These are phyloP conservation scores for Acanthamoeba culbertsoni DNA, from an alignment of 208 protist species.

Conservation along the genomic window DNA sequence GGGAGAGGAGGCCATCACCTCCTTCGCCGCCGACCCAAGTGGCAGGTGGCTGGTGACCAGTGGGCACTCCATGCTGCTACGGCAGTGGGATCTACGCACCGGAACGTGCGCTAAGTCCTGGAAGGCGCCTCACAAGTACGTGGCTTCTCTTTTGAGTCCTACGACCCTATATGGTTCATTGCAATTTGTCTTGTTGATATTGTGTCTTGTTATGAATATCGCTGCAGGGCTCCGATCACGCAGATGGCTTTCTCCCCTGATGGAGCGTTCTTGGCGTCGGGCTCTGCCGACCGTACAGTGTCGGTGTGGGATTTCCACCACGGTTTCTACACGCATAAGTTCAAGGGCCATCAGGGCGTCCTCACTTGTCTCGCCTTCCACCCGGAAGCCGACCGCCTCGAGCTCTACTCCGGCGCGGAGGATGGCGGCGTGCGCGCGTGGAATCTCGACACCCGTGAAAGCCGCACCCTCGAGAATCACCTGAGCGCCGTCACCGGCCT, in stretches of 20 bases:
- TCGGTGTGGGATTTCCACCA: slow-evolving; percentile 76
- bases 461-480: slow-evolving; percentile 65
- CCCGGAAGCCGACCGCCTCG: not conserved
- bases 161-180: not conserved
- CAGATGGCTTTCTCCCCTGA: slow-evolving; percentile 44
- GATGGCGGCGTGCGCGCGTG: slow-evolving; percentile 57
- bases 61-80: not conserved
- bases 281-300: slow-evolving; percentile 69
- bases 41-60: not conserved
- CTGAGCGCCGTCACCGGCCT: slow-evolving; percentile 64
- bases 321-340: slow-evolving; percentile 76
- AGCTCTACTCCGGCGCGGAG: slow-evolving; percentile 43
- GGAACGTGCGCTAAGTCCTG: not conserved
- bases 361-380: slow-evolving; percentile 7
- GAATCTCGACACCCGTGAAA: slow-evolving; percentile 33
- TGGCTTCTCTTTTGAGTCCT: not conserved
- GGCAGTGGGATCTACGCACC: slow-evolving; percentile 23
- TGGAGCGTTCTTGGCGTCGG: slow-evolving; percentile 68
- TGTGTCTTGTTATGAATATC: not conserved
- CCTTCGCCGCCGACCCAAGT: not conserved
- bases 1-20: not conserved
- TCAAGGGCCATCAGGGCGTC: slow-evolving; percentile 54
- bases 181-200: not conserved
- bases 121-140: slow-evolving; percentile 44
- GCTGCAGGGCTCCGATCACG: slow-evolving; percentile 34